Evolutionary conservation across 768 basidiomycete genomes (phyloP), one percentile per base, ranked within the genome.

Genomic region (Lactifluus echinatus): DNA sequence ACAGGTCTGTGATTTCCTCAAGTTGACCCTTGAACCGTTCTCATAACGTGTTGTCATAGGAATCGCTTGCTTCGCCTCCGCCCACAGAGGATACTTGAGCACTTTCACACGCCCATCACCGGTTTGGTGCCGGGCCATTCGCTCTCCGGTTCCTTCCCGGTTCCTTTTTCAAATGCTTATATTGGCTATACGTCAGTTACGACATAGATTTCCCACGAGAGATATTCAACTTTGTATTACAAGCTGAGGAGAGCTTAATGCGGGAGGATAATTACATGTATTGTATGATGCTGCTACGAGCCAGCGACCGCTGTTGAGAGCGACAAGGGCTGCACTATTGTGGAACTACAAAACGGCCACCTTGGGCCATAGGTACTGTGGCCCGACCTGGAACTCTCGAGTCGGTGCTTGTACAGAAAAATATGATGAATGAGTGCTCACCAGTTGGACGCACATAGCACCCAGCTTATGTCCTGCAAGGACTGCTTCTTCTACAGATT

Each of bases 401-500:
- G 31, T 23, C 10, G 12, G 11, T 10, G 19, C 11, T 8, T 12
- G 44, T 11, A 60, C 40, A 17, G 14, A 21, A 21, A 14, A 23
- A 57, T 4, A n/a, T 6, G 24, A 48, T 39, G 29, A 17, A 19
- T 43, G 65, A 19, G 21, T 40, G 65, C 76, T 52, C 64, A 88
- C 88, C 77, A 85, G 79, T 66, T 85, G 81, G 50, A 97, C 85
- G 74, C 85, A 88, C 79, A 93, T 89, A 47, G 81, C 74, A 39
- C 87, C 94, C 65, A 96, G 64, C 70, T 83, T 84, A 73, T 98
- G 95, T 1, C 95, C 96, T 28, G 79, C 82, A 73, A 87, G 82
- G 57, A 99, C 80, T 46, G 79, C 79, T 70, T 92, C 85, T 19
- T 87, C 84, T 28, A 91, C 66, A 28, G 67, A 72, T 78, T 91